Conservation (phyloP, 2,329 filamentous ascomycete species). For the Canariomyces notabilis region DNA sequence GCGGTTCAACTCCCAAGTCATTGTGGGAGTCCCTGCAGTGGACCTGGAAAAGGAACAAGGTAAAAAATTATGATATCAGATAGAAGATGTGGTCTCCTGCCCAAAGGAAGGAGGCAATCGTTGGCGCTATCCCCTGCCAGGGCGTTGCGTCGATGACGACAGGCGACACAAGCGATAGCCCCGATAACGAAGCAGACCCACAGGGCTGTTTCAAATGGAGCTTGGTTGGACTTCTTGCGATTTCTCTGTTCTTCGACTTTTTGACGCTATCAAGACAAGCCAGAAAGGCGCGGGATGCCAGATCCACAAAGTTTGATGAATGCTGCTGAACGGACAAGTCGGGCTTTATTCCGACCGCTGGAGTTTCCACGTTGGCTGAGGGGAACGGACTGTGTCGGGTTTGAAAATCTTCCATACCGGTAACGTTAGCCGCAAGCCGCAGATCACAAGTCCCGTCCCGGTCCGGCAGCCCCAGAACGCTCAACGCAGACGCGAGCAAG, state of each 20-base stretch:
- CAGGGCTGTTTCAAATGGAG: not conserved
- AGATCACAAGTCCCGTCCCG: too few species aligned
- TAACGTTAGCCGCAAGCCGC: too few species aligned
- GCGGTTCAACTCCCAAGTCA: constrained; percentile 55
- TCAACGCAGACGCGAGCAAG: too few species aligned
- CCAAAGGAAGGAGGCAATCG: constrained; percentile 1
- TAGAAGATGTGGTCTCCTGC: constrained; percentile 2
- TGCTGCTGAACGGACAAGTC: too few species aligned
- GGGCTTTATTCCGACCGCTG: too few species aligned
- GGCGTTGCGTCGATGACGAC: constrained; percentile 19
- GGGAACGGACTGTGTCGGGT: too few species aligned
- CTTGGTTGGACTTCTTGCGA: not conserved
- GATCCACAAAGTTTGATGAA: not conserved
- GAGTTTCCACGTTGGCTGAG: too few species aligned
- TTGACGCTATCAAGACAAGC: too few species aligned
- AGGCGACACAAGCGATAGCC: constrained; percentile 12
- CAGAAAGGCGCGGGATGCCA: not conserved
- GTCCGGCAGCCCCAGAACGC: too few species aligned
- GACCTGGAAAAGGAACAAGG: not conserved
- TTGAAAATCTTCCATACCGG: too few species aligned
- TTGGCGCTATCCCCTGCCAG: constrained; percentile 6
- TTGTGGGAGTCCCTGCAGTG: constrained; percentile 29
- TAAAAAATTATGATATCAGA: constrained; percentile 4
- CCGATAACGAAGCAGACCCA: constrained; percentile 1
- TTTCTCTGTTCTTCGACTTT: too few species aligned